A percentile compares a stretch with the other conserved stretches of the same genome.
phyloP scores from a whole-genome alignment of 371 early-diverging fungal genomes.

The Mortierella sp. region DNA sequence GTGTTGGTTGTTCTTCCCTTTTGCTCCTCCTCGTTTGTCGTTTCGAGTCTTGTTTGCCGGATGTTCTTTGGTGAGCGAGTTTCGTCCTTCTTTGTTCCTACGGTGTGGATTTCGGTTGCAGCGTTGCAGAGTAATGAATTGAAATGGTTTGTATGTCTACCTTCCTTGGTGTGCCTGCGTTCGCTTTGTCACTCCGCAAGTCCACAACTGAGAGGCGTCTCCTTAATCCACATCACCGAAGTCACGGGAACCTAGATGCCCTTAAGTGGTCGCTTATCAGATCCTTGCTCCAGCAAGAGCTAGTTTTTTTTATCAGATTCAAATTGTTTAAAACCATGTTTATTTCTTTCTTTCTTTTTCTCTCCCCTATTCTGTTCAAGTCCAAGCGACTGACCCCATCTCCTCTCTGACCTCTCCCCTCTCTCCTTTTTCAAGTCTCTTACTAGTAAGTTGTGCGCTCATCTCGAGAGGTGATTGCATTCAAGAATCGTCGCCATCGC shows the following conservation, averaged over 20 bases:
- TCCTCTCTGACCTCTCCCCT: not conserved
- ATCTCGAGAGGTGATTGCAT: not conserved
- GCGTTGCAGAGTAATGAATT: not conserved
- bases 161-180: not conserved
- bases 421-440: not conserved
- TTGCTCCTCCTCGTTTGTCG: not conserved
- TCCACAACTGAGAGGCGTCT: not conserved
- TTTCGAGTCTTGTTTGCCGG: not conserved
- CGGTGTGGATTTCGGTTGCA: too few relatives aligned
- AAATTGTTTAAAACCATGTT: not conserved
- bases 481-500: not conserved
- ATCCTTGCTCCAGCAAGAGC: not conserved
- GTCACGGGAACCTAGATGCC: not conserved
- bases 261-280: not conserved
- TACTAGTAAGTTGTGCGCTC: not conserved
- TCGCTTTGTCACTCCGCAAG: not conserved
- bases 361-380: not conserved
- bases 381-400: not conserved
- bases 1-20: constrained; percentile 4
- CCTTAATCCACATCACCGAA: not conserved
- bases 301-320: not conserved
- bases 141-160: not conserved
- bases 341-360: not conserved
- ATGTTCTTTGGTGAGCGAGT: not conserved
- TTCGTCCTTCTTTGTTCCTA: not conserved